Percentiles rank a stretch among this genome's conserved stretches.
These are phyloP conservation scores for Lecanicillium sp. DNA, from an alignment of 2,329 filamentous ascomycete genomes.

Conservation along the genomic window DNA sequence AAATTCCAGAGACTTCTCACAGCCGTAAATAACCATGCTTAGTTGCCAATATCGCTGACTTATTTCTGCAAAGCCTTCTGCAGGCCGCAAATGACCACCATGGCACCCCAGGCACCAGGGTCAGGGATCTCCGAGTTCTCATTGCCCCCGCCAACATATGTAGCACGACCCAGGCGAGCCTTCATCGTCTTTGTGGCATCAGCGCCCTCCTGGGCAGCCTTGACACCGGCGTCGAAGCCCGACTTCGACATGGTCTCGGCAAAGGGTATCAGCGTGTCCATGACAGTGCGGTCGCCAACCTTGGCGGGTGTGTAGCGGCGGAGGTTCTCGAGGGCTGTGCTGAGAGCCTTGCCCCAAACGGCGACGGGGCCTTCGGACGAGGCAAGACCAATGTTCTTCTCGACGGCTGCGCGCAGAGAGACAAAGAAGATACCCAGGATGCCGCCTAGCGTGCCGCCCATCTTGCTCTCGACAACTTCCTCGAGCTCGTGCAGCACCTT, in stretches of 20 bases:
- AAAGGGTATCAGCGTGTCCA: slow-evolving; percentile 50
- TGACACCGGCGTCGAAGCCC: slow-evolving; percentile 47
- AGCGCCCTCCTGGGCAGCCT: slow-evolving; percentile 51
- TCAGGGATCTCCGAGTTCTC: slow-evolving; percentile 49
- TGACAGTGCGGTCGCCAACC: slow-evolving; percentile 48
- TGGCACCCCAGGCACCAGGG: slow-evolving; percentile 63
- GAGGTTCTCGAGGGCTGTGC: slow-evolving; percentile 37
- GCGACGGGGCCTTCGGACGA: slow-evolving; percentile 23
- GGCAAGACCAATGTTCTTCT: slow-evolving; percentile 24
- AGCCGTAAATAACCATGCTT: background rate
- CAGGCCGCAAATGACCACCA: slow-evolving; percentile 42
- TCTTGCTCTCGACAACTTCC: slow-evolving; percentile 47
- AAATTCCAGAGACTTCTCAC: too few species aligned
- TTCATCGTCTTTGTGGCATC: slow-evolving; percentile 57
- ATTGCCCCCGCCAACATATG: slow-evolving; percentile 55
- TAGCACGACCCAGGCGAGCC: slow-evolving; percentile 58
- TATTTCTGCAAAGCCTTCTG: slow-evolving; percentile 12
- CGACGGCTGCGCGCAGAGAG: slow-evolving; percentile 34
- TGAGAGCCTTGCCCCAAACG: slow-evolving; percentile 36
- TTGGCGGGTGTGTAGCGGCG: slow-evolving; percentile 46
- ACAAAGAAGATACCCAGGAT: slow-evolving; percentile 49
- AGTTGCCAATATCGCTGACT: background rate
- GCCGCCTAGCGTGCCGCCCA: slow-evolving; percentile 45
- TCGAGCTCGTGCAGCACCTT: slow-evolving; percentile 41
- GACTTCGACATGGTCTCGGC: slow-evolving; percentile 37